Percentiles rank a stretch among this genome's conserved stretches.
Conservation (phyloP, 2,329 filamentous ascomycete species). For the Talaromyces sp. region DNA sequence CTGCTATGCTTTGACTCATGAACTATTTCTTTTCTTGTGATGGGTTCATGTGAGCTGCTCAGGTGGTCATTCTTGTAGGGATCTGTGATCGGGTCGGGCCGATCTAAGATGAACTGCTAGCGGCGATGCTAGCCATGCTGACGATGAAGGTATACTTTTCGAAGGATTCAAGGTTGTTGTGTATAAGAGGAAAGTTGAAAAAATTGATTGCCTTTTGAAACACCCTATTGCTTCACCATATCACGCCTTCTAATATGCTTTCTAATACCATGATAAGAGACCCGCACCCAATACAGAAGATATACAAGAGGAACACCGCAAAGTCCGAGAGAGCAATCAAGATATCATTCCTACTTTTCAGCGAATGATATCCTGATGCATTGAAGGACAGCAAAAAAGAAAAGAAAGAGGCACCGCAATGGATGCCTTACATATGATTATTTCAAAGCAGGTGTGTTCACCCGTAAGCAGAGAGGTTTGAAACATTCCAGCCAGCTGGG, state of each 20-base stretch:
- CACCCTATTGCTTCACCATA: neutral
- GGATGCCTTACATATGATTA: neutral
- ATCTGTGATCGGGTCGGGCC: neutral
- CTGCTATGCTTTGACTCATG: too few species aligned
- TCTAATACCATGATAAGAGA: slow-evolving; percentile 12
- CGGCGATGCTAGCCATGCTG: neutral
- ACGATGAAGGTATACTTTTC: too few species aligned
- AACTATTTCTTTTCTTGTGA: neutral
- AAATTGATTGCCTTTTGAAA: neutral
- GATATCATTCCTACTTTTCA: neutral
- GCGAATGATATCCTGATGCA: neutral
- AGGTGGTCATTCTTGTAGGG: neutral
- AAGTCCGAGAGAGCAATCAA: neutral
- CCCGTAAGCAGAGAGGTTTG: neutral
- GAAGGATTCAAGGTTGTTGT: neutral
- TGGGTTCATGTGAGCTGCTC: neutral
- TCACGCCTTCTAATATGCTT: slow-evolving; percentile 21
- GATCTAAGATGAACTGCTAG: neutral
- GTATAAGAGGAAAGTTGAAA: neutral
- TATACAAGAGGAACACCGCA: slow-evolving; percentile 4
- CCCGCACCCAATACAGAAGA: slow-evolving; percentile 1
- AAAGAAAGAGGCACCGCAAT: neutral
- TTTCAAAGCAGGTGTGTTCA: neutral
- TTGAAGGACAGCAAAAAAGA: neutral
- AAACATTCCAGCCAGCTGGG: slow-evolving; percentile 6